Evolutionary conservation across 1,284 basidiomycete genomes (phyloP), one percentile per base, ranked within the genome.

Genomic region (Cryptococcus sp.): DNA sequence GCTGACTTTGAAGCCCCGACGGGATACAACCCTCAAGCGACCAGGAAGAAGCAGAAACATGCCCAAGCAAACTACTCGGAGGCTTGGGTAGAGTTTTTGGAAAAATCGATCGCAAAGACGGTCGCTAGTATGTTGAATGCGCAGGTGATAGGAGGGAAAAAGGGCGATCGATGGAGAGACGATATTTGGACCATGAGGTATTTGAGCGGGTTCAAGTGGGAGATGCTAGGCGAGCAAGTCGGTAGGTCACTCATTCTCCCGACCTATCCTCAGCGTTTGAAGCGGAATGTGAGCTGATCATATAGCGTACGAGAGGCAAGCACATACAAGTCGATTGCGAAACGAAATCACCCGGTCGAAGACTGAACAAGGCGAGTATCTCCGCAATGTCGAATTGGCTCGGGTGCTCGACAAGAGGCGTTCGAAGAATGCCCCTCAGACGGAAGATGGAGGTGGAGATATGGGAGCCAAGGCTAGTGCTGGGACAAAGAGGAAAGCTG

Each of bases 161-260:
- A 93, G 71, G 87, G 89, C 7, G 74, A 75, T 54, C 53, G 60
- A 65, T 97, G 90, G 88, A 79, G 89, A 65, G 92, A 98, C 66
- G 93, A 98, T 58, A 83, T 99, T 6, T 98, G 95, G 95, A 97
- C 95, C 38, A 95, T 98, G 91, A 94, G 94, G 70, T 99, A 98
- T 68, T 77, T 99, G 45, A 91, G 91, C 6, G 87, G 84, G 57
- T 99, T 97, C 79, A 97, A 95, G 70, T 98, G 95, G 95, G 85
- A 86, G 71, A 97, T 97, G 93, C 78, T 99, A 53, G 93, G 90
- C 11, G 95, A 97, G 73, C 94, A 97, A 79, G 86, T 99, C 66
- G 90, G 93, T 93, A 68, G 71, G 90, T 80, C 21, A 7, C 22
- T 26, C 48, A 42, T 18, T 37, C 40, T 36, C 4, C 32, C 23